These are phyloP conservation scores for Theobroma grandiflorum DNA, from an alignment of 441 rosid species.

Conservation along the genomic window DNA sequence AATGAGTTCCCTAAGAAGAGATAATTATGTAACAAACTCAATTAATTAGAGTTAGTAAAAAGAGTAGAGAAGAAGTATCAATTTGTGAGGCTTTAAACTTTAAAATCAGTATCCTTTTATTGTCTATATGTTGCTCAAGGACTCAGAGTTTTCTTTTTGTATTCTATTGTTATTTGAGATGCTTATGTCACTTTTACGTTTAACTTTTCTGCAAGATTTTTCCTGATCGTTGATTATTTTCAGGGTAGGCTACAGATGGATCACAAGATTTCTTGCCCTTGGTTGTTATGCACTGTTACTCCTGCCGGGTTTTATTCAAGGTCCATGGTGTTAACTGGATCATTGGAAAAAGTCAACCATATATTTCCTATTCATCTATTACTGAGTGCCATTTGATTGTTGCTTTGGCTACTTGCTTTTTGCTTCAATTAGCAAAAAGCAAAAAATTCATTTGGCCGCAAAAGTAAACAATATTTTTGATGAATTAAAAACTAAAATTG, in stretches of 20 bases:
- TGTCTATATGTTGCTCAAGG: conserved; percentile 8
- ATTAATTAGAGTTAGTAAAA: background rate
- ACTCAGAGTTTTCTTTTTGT: background rate
- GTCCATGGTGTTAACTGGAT: conserved; percentile 41
- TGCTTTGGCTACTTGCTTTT: conserved; percentile 20
- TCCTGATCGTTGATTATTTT: conserved; percentile 55
- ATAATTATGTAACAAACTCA: conserved; percentile 1
- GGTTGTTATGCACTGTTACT: conserved; percentile 86
- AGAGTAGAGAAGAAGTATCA: background rate
- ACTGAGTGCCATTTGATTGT: background rate
- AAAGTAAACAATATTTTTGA: background rate
- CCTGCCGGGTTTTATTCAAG: conserved; percentile 97
- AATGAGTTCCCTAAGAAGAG: background rate
- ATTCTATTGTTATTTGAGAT: conserved; percentile 3
- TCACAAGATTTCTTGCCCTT: conserved; percentile 86
- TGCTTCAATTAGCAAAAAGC: background rate
- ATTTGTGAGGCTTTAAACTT: background rate
- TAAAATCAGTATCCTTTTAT: background rate
- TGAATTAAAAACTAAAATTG: background rate
- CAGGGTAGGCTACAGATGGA: conserved; percentile 99
- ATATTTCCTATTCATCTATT: background rate
- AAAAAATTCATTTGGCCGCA: background rate
- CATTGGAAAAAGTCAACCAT: background rate
- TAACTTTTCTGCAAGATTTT: conserved; percentile 19
- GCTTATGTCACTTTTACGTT: background rate